These are phyloP conservation scores for Yamadazyma akitaensis DNA, from an alignment of 805 yeast genomes.

Conservation along the genomic window DNA sequence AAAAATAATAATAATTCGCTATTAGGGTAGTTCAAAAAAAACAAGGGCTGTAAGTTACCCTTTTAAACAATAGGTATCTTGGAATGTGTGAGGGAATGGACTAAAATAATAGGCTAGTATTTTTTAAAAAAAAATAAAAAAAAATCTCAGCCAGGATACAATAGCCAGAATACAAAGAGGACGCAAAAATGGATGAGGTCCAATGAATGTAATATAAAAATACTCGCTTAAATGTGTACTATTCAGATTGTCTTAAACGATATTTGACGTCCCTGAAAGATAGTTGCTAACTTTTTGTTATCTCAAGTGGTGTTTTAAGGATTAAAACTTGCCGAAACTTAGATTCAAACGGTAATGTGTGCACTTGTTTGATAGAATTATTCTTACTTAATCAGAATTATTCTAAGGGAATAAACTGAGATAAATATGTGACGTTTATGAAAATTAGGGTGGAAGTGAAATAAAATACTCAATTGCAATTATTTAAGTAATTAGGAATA, in stretches of 20 bases:
- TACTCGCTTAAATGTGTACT: not conserved
- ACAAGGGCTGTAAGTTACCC: slow-evolving; percentile 1
- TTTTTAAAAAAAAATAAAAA: not conserved
- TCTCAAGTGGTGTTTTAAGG: not conserved
- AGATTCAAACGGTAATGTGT: no score
- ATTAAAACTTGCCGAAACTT: no score
- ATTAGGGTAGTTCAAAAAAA: not conserved
- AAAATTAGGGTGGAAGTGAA: not conserved
- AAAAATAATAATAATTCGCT: not conserved
- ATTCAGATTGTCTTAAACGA: not conserved
- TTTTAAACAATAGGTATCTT: slow-evolving; percentile 1
- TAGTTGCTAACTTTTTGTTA: not conserved
- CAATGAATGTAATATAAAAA: not conserved
- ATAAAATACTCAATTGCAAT: not conserved
- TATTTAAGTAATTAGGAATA: not conserved
- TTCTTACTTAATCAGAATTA: no score
- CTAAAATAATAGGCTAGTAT: not conserved
- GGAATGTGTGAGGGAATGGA: slow-evolving; percentile 2
- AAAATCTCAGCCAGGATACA: not conserved
- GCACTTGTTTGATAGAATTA: no score
- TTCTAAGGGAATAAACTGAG: no score
- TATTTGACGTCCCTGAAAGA: not conserved
- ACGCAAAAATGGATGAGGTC: not conserved
- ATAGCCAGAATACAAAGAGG: not conserved
- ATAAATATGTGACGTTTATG: no score